Percentiles rank a stretch among this genome's conserved stretches.
Conservation (phyloP, 108 stramenopile species). For the Aureococcus anophagefferens region DNA sequence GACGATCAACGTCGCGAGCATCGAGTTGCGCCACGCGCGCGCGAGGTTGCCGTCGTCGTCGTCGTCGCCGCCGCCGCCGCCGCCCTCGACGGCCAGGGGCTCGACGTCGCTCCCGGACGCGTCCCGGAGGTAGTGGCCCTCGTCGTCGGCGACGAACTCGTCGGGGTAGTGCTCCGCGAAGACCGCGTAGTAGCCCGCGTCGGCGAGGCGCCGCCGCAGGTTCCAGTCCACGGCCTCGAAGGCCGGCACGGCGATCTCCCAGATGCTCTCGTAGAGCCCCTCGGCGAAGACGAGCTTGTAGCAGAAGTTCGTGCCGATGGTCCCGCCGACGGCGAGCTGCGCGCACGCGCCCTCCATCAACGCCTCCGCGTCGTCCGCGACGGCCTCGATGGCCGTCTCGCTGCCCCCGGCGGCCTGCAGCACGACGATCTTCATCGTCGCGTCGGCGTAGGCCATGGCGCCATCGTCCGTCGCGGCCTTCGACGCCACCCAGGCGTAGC, state of each 20-base stretch:
- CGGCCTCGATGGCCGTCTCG: neutral
- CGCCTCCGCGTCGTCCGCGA: neutral
- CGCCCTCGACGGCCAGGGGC: neutral
- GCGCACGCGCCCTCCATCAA: neutral
- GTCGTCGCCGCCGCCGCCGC: neutral
- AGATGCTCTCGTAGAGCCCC: neutral
- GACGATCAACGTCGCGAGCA: constrained; percentile 1
- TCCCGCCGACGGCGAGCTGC: neutral
- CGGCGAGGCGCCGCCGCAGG: too few relatives aligned
- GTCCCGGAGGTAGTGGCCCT: too few relatives aligned
- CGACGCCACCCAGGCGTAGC: neutral
- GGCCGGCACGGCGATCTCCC: neutral
- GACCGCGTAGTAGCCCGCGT: too few relatives aligned
- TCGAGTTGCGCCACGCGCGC: neutral
- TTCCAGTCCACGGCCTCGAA: neutral
- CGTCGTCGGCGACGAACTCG: constrained; percentile 17
- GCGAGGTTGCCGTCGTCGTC: neutral
- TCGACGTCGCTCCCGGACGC: too few relatives aligned
- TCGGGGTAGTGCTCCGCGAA: neutral
- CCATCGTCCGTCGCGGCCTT: too few relatives aligned
- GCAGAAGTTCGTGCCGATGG: neutral
- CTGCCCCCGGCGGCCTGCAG: neutral
- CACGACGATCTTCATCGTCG: neutral
- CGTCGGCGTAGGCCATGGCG: too few relatives aligned
- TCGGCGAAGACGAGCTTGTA: neutral